phyloP scores from a whole-genome alignment of 768 basidiomycete genomes.

The Gyrodon lividus region DNA sequence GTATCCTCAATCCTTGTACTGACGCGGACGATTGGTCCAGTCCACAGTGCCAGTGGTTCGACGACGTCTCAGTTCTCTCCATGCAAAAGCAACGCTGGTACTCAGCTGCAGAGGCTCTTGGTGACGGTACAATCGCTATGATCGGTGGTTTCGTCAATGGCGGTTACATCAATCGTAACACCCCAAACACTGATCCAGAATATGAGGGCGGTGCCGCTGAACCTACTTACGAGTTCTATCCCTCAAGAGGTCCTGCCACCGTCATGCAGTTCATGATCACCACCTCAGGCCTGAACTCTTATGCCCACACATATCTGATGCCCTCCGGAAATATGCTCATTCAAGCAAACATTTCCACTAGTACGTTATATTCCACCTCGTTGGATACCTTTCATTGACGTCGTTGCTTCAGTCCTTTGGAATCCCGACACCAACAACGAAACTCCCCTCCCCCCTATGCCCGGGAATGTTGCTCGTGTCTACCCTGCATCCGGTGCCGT shows the following conservation, averaged over 20 bases:
- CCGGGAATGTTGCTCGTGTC: slow-evolving; percentile 67
- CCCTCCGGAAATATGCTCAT: slow-evolving; percentile 76
- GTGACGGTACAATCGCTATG: slow-evolving; percentile 75
- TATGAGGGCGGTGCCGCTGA: slow-evolving; percentile 71
- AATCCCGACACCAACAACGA: slow-evolving; percentile 57
- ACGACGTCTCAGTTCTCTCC: slow-evolving; percentile 56
- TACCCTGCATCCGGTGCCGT: slow-evolving; percentile 91
- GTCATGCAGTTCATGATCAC: slow-evolving; percentile 65
- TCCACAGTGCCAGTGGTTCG: slow-evolving; percentile 67
- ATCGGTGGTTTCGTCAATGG: slow-evolving; percentile 81
- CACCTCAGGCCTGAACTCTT: slow-evolving; percentile 77
- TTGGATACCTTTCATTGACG: neutral
- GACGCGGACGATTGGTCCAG: slow-evolving; percentile 45
- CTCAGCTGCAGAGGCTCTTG: slow-evolving; percentile 69
- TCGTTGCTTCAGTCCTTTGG: slow-evolving; percentile 40
- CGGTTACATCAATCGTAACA: slow-evolving; percentile 78
- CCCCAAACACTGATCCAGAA: slow-evolving; percentile 63
- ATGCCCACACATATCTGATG: slow-evolving; percentile 73
- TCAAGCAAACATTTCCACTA: slow-evolving; percentile 64
- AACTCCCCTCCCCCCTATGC: slow-evolving; percentile 69
- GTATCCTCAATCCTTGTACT: slow-evolving; percentile 77
- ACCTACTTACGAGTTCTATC: slow-evolving; percentile 83
- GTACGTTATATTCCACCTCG: slow-evolving; percentile 10
- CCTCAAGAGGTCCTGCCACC: slow-evolving; percentile 51
- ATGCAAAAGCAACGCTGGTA: slow-evolving; percentile 80